phyloP scores from a whole-genome alignment of 1,139 yeast species.

The Geotrichum bryndzae region DNA sequence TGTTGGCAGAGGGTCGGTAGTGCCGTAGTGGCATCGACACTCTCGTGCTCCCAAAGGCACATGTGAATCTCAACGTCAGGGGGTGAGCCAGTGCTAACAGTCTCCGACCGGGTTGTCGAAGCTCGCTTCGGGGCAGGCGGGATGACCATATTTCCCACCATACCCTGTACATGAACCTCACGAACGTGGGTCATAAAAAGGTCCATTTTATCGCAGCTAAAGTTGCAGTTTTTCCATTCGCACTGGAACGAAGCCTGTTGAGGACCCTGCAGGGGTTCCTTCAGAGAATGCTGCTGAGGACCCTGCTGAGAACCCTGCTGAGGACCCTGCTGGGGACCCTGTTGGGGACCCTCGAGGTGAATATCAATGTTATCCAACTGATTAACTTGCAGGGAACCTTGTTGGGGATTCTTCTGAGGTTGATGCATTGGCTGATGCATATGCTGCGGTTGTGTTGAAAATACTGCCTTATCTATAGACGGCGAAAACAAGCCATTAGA shows the following conservation, averaged over 20 bases:
- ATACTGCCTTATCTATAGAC: not conserved
- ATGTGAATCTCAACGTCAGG: slow-evolving; percentile 26
- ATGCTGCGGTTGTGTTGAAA: not conserved
- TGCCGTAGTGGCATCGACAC: not conserved
- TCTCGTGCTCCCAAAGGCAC: slow-evolving; percentile 46
- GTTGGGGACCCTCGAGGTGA: not conserved
- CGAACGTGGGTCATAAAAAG: slow-evolving; percentile 57
- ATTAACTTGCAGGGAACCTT: not conserved
- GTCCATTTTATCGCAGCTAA: slow-evolving; percentile 46
- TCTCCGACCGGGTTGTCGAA: not conserved
- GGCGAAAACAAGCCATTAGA: slow-evolving; percentile 16
- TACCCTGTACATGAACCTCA: slow-evolving; percentile 41
- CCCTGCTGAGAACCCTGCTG: slow-evolving; percentile 37
- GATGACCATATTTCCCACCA: slow-evolving; percentile 5
- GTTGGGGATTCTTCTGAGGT: not conserved
- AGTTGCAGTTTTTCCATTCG: slow-evolving; percentile 70
- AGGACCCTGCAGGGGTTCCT: not conserved
- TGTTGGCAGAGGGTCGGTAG: not conserved
- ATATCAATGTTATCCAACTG: not conserved
- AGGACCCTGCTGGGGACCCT: not conserved
- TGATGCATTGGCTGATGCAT: not conserved
- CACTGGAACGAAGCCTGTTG: slow-evolving; percentile 40
- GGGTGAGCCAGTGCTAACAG: not conserved
- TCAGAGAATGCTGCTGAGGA: slow-evolving; percentile 3
- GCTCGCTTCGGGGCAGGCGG: slow-evolving; percentile 7